Evolutionary conservation across 441 rosid species (phyloP).

Genomic region (Iberis amara): DNA sequence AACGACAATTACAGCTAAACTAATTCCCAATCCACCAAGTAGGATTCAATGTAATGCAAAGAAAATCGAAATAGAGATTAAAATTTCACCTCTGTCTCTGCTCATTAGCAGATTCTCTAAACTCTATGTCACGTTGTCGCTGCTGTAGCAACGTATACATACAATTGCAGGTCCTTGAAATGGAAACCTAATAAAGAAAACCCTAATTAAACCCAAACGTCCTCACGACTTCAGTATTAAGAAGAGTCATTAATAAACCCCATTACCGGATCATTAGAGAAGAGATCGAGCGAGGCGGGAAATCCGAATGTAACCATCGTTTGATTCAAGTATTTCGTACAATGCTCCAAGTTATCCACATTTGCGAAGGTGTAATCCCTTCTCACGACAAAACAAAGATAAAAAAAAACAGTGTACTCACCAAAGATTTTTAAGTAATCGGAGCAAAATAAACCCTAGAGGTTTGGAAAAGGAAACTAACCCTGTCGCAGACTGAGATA

Average conservation of each 20-base stretch:
- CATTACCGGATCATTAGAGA: slow-evolving; percentile 93
- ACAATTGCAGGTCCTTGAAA: slow-evolving; percentile 93
- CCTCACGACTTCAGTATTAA: background rate
- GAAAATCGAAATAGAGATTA: background rate
- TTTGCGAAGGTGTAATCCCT: slow-evolving; percentile 70
- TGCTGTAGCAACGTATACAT: slow-evolving; percentile 79
- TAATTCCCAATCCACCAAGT: background rate
- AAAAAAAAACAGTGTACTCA: slow-evolving; percentile 1
- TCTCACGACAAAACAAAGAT: slow-evolving; percentile 7
- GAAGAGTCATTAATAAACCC: slow-evolving; percentile 19
- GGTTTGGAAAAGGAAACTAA: slow-evolving; percentile 23
- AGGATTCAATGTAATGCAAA: background rate
- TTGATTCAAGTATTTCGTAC: slow-evolving; percentile 90
- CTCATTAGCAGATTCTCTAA: slow-evolving; percentile 88
- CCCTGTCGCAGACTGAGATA: slow-evolving; percentile 44
- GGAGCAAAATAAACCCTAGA: slow-evolving; percentile 7
- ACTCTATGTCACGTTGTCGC: slow-evolving; percentile 85
- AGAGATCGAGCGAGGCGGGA: slow-evolving; percentile 92
- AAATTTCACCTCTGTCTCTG: slow-evolving; percentile 70
- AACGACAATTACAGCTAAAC: too few species aligned
- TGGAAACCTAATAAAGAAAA: slow-evolving; percentile 57
- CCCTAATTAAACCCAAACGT: background rate
- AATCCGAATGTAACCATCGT: slow-evolving; percentile 92
- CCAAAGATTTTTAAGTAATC: background rate
- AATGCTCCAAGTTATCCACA: slow-evolving; percentile 75